Base-by-base conservation (phyloP, 176 grass and related monocot genomes). In the Carex littledalei region DNA sequence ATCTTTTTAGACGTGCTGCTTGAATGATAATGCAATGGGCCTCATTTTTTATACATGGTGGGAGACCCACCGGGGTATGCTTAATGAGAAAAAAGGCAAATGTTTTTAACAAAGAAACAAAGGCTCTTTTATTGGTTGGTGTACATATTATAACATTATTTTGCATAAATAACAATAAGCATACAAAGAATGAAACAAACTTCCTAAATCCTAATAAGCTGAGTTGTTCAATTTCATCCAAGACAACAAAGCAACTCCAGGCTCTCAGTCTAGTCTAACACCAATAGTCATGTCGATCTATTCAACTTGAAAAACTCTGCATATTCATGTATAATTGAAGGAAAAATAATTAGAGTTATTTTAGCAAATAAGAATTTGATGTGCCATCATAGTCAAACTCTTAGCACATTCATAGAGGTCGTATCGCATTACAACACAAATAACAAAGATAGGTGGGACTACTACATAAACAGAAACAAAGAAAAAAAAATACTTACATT, bases 401-500 rank as follows among this genome's bases (percentile, higher is more conserved):
- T 39, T 45, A 43, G 67, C 20, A 75, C n/a, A 52, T 75, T 52
- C n/a, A 67, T 15, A 17, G 13, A 32, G 29, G 26, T 59, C 3
- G 57, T 20, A 59, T 59, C 57, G 8, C 17, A n/a, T 59, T 63
- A 24, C 10, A 49, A 6, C 1, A 21, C 32, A 12, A 18, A 8
- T 41, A 18, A 18, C 55, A 32, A 81, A 61, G 18, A 61, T 67
- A 2, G 81, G 45, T 29, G 21, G 26, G 69, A 63, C 71, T 52
- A 56, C 5, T 17, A 32, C 6, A 8, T 2, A 20, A 37, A 55
- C 20, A 9, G 67, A 1, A 39, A 17, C 10, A 22, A 22, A 11
- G 2, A 74, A 2, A 59, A 45, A 56, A 59, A 35, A 56, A 15
- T 56, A 73, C 88, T 90, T 82, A 95, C 93, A 67, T 98, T 94